A percentile compares a stretch with the other conserved stretches of the same genome.
These are phyloP conservation scores for Penicillium manginii DNA, from an alignment of 495 filamentous ascomycete genomes.

Conservation along the genomic window DNA sequence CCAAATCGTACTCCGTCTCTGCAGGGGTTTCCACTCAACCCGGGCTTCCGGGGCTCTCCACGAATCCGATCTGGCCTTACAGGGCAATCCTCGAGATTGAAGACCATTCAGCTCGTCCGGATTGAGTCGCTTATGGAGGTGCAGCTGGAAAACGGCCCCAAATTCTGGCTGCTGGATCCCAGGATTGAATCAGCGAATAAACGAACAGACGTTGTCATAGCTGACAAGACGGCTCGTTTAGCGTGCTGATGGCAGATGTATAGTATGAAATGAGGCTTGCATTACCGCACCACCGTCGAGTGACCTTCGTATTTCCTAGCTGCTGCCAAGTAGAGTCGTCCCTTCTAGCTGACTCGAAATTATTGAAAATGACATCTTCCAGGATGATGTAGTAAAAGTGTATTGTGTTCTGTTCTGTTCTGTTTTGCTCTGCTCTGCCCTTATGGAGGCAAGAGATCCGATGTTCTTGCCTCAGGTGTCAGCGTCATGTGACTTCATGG, in stretches of 20 bases:
- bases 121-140: background rate
- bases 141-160: background rate
- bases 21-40: background rate
- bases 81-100: background rate
- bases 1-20: background rate
- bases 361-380: too few relatives aligned
- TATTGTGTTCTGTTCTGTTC: too few relatives aligned
- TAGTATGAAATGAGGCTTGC: too few relatives aligned
- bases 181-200: background rate
- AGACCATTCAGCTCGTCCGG: background rate
- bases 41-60: background rate
- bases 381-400: too few relatives aligned
- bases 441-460: background rate
- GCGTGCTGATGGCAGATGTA: background rate
- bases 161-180: background rate
- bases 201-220: background rate
- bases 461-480: conserved; percentile 19
- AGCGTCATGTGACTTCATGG: conserved; percentile 17
- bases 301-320: background rate
- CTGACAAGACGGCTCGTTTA: conserved; percentile 1
- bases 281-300: background rate
- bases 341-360: too few relatives aligned
- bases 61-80: background rate
- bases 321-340: too few relatives aligned
- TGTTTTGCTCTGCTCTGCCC: too few relatives aligned